These are phyloP conservation scores for Termitomyces sp. DNA, from an alignment of 768 basidiomycete genomes.

Conservation along the genomic window DNA sequence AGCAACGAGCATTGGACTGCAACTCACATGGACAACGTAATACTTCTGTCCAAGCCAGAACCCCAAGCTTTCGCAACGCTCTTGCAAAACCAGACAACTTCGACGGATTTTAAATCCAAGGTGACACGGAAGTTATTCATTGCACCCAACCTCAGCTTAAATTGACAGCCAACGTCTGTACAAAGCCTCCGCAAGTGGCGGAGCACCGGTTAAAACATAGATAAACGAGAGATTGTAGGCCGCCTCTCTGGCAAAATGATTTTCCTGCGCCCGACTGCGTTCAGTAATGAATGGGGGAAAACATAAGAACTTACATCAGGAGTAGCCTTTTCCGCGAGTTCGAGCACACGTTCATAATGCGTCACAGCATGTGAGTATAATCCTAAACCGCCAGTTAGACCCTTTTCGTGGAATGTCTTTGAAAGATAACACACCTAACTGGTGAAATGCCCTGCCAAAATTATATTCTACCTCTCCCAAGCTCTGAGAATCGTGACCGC, in stretches of 20 bases:
- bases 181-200: slow-evolving; percentile 62
- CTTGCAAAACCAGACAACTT: too few relatives aligned
- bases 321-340: slow-evolving; percentile 45
- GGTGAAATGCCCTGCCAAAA: slow-evolving; percentile 89
- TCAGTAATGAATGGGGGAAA: background rate
- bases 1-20: too few relatives aligned
- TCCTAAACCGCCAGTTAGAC: slow-evolving; percentile 38
- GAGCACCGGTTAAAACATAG: slow-evolving; percentile 75
- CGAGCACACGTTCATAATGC: slow-evolving; percentile 79
- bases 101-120: too few relatives aligned
- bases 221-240: slow-evolving; percentile 88
- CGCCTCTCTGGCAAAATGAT: slow-evolving; percentile 63
- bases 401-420: background rate
- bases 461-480: slow-evolving; percentile 88
- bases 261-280: slow-evolving; percentile 29
- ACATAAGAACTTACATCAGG: slow-evolving; percentile 24
- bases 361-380: slow-evolving; percentile 76
- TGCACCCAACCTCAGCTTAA: slow-evolving; percentile 22
- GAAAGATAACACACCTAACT: slow-evolving; percentile 58
- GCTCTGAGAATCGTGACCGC: slow-evolving; percentile 37
- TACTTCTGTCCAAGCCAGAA: too few relatives aligned
- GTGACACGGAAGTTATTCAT: too few relatives aligned
- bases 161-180: slow-evolving; percentile 84
- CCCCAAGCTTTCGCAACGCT: too few relatives aligned
- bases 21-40: too few relatives aligned